These are phyloP conservation scores for Picocystis salinarum DNA, from an alignment of 139 green algal species.

Conservation along the genomic window DNA sequence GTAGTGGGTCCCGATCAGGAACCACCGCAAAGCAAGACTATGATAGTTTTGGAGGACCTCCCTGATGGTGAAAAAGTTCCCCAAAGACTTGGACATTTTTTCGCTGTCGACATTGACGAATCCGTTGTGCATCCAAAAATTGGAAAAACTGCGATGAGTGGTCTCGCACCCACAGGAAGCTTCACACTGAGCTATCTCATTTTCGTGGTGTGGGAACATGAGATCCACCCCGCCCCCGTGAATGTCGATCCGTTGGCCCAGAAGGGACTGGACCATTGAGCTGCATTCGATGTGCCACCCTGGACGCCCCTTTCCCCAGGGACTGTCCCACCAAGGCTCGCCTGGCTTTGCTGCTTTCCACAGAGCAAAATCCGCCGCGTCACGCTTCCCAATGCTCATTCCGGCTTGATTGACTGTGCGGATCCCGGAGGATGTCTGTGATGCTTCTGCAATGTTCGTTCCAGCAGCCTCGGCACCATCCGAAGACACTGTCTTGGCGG, in stretches of 20 bases:
- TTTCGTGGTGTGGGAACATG: conserved; percentile 94
- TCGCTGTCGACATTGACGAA: conserved; percentile 87
- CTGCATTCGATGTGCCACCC: conserved; percentile 95
- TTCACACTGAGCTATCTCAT: conserved; percentile 77
- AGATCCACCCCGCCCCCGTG: conserved; percentile 41
- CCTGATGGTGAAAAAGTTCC: conserved; percentile 97
- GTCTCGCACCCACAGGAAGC: conserved; percentile 10
- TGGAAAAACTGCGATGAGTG: conserved; percentile 1
- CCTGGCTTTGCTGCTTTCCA: conserved; percentile 75
- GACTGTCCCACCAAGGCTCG: conserved; percentile 73
- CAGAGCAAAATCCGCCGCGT: conserved; percentile 86
- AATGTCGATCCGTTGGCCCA: conserved; percentile 20
- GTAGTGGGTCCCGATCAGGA: conserved; percentile 85
- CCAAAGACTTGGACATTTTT: conserved; percentile 94
- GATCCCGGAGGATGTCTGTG: too few relatives aligned
- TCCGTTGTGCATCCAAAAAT: conserved; percentile 58
- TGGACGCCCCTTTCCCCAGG: conserved; percentile 73
- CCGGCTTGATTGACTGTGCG: too few relatives aligned
- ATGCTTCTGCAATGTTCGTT: too few relatives aligned
- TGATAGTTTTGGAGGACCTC: conserved; percentile 64
- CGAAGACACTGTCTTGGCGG: too few relatives aligned
- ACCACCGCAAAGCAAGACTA: conserved; percentile 70
- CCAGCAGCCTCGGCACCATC: too few relatives aligned
- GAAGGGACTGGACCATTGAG: conserved; percentile 61
- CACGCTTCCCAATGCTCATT: too few relatives aligned